Conservation (phyloP, 768 basidiomycete species). For the Russula olivacea region DNA sequence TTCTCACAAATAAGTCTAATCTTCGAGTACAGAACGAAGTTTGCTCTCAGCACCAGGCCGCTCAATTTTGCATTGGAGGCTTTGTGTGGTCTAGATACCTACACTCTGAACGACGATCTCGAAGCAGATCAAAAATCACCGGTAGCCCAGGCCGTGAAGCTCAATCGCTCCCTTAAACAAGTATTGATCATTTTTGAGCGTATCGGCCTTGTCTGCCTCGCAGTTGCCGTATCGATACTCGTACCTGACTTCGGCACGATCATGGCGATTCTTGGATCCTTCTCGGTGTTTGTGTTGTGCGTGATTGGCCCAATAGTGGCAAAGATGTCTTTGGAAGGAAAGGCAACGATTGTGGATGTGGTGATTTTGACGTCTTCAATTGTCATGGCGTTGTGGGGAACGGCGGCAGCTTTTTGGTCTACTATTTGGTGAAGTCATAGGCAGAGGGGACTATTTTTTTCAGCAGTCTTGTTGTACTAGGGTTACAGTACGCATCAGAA, state of each 20-base stretch:
- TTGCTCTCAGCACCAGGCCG: constrained; percentile 76
- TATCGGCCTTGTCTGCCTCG: constrained; percentile 48
- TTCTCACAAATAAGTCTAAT: constrained; percentile 23
- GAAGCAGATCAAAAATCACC: constrained; percentile 20
- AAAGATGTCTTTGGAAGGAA: constrained; percentile 53
- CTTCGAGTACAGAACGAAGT: constrained; percentile 60
- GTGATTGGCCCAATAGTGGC: constrained; percentile 62
- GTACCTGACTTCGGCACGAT: constrained; percentile 75
- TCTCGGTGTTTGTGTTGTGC: constrained; percentile 61
- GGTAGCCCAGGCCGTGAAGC: constrained; percentile 29
- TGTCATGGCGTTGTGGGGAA: constrained; percentile 76
- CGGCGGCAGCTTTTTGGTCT: constrained; percentile 53
- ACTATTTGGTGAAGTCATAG: constrained; percentile 16
- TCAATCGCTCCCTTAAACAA: constrained; percentile 34
- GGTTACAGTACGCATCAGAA: not conserved
- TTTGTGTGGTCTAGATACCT: constrained; percentile 57
- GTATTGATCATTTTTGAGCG: constrained; percentile 49
- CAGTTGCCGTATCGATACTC: constrained; percentile 64
- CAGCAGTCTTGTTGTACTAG: not conserved
- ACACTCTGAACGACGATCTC: constrained; percentile 24
- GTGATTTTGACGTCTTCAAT: constrained; percentile 45
- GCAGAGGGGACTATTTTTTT: not conserved
- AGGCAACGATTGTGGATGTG: constrained; percentile 47
- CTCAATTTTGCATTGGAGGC: constrained; percentile 80
- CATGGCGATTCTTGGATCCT: constrained; percentile 92